phyloP scores from a whole-genome alignment of 2,329 filamentous ascomycete species.

The Aspergillus texensis region DNA sequence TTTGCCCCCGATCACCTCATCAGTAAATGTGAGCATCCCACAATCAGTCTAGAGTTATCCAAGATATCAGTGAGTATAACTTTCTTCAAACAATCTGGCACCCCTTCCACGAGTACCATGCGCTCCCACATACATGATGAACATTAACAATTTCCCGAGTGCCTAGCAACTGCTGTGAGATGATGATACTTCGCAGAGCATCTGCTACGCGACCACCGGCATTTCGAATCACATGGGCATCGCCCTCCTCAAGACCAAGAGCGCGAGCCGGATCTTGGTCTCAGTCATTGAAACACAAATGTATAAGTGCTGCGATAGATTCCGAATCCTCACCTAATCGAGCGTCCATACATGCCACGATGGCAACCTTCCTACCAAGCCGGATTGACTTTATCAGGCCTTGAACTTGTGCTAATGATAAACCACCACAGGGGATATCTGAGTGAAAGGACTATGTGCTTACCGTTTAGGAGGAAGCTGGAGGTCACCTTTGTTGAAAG shows the following conservation, averaged over 20 bases:
- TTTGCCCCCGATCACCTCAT: conserved; percentile 64
- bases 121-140: conserved; percentile 30
- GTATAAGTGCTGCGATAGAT: not conserved
- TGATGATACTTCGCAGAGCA: conserved; percentile 72
- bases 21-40: conserved; percentile 70
- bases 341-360: conserved; percentile 82
- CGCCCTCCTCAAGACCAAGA: conserved; percentile 71
- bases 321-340: conserved; percentile 43
- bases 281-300: not conserved
- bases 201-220: conserved; percentile 69
- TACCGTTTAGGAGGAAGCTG: conserved; percentile 68
- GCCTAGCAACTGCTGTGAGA: conserved; percentile 77
- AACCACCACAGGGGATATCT: not conserved
- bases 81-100: not conserved
- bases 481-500: conserved; percentile 68
- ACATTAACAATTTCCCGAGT: conserved; percentile 74
- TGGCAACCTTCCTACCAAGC: not conserved
- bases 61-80: not conserved
- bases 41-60: conserved; percentile 58
- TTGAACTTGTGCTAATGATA: not conserved
- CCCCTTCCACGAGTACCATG: not conserved
- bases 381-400: not conserved
- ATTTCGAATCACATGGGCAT: conserved; percentile 79
- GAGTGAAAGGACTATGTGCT: not conserved
- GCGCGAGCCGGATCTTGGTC: conserved; percentile 64